Evolutionary conservation across 495 filamentous ascomycete genomes (phyloP).

Genomic region (Aspergillus incahuasiensis): DNA sequence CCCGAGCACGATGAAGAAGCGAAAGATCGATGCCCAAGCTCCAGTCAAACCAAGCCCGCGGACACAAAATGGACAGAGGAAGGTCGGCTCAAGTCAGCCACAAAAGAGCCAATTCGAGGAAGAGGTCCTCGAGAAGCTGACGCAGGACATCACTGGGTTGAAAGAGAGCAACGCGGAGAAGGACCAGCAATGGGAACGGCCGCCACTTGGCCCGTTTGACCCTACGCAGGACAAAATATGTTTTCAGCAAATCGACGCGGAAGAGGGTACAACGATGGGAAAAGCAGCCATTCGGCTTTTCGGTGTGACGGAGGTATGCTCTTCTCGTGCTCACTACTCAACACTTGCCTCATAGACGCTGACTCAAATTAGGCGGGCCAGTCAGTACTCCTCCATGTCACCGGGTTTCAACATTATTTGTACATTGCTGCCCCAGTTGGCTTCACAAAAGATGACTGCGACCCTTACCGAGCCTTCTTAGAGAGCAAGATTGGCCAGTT

Average conservation of each 20-base stretch:
- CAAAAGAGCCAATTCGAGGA: constrained; percentile 87
- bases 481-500: constrained; percentile 66
- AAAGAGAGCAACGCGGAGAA: constrained; percentile 83
- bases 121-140: constrained; percentile 89
- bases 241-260: constrained; percentile 94
- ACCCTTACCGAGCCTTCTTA: constrained; percentile 68
- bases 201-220: constrained; percentile 67
- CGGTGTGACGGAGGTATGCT: constrained; percentile 83
- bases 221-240: constrained; percentile 65
- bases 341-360: neutral
- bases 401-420: constrained; percentile 92
- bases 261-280: constrained; percentile 74
- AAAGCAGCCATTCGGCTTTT: constrained; percentile 80
- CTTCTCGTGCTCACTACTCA: neutral
- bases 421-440: constrained; percentile 84
- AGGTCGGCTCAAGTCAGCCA: constrained; percentile 71
- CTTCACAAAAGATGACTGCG: constrained; percentile 73
- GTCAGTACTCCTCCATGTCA: constrained; percentile 92
- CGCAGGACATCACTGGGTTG: constrained; percentile 80
- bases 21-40: constrained; percentile 61
- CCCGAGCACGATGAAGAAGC: constrained; percentile 62
- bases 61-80: constrained; percentile 51
- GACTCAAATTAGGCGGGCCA: constrained; percentile 59
- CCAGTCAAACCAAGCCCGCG: constrained; percentile 53
- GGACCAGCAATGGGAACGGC: constrained; percentile 91